Base-by-base conservation (phyloP, 306 rosid species). In the Pueraria montana region DNA sequence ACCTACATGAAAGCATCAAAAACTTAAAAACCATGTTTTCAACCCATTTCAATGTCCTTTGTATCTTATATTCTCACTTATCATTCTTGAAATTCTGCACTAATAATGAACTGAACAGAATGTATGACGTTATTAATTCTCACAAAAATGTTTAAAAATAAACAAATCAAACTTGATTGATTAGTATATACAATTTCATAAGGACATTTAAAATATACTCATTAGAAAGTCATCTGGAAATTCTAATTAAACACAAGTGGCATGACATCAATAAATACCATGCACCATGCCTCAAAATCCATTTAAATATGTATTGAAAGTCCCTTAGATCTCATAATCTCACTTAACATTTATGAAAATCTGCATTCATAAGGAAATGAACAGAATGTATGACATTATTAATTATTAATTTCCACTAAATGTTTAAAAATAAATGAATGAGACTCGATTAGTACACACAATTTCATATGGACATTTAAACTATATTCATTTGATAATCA, bases 1-100 rank as follows among this genome's bases (percentile, higher is more conserved):
- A 78, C 98, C 98, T 93, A 38, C 13, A 21, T 71, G 56, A 86
- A 61, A 84, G 18, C 76, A 83, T 45, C 40, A 26, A 8, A 52
- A 76, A 59, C 59, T 71, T 46, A 24, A 14, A 34, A 45, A 6
- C 74, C 16, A 70, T 7, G 6, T 3, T 74, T 72, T 74, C 56
- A 56, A 20, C 30, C 74, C 8, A 18, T 66, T 36, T 61, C 21
- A 70, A 20, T 32, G 24, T 65, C 49, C 72, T 16, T 65, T 0
- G 24, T 26, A 67, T 45, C 38, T 69, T 56, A 42, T 18, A 11
- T 45, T 72, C 38, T 24, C 76, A 72, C 26, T 53, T 18, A 58
- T 27, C 27, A 78, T 16, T 72, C 56, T 45, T 24, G 53, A 50
- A 49, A 56, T 0, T 56, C 18, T 49, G 7, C 20, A 49, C 0